A percentile compares a stretch with the other conserved stretches of the same genome.
Conservation (phyloP, 2,329 filamentous ascomycete species). For the Fusarium anthophilum region DNA sequence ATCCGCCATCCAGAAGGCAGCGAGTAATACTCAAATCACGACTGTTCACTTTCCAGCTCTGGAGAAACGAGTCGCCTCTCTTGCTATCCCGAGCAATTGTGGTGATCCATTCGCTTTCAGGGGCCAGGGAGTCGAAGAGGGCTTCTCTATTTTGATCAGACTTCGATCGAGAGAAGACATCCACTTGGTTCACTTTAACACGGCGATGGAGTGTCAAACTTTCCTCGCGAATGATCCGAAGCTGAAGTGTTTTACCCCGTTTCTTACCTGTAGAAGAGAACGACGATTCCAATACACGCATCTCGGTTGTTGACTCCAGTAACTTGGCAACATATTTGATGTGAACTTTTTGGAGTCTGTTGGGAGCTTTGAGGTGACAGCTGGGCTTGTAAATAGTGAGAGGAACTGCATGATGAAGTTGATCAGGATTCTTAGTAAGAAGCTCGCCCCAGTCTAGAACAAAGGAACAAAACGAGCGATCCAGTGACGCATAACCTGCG, state of each 20-base stretch:
- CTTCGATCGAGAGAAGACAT: not conserved
- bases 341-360: not conserved
- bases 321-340: not conserved
- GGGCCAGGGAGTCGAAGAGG: not conserved
- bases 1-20: not conserved
- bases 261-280: not conserved
- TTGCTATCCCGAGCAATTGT: not conserved
- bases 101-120: not conserved
- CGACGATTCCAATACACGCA: not conserved
- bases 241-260: not conserved
- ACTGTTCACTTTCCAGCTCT: not conserved
- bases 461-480: not conserved
- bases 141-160: not conserved
- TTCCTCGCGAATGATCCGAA: not conserved
- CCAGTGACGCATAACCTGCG: not conserved
- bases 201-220: no score
- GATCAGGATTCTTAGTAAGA: not conserved
- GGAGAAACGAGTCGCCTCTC: fast-evolving
- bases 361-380: not conserved
- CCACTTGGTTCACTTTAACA: not conserved
- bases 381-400: not conserved
- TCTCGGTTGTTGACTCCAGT: not conserved
- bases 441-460: not conserved
- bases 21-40: not conserved
- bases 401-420: not conserved